These are phyloP conservation scores for Hygrocybe punicea DNA, from an alignment of 768 basidiomycete species.

Conservation along the genomic window DNA sequence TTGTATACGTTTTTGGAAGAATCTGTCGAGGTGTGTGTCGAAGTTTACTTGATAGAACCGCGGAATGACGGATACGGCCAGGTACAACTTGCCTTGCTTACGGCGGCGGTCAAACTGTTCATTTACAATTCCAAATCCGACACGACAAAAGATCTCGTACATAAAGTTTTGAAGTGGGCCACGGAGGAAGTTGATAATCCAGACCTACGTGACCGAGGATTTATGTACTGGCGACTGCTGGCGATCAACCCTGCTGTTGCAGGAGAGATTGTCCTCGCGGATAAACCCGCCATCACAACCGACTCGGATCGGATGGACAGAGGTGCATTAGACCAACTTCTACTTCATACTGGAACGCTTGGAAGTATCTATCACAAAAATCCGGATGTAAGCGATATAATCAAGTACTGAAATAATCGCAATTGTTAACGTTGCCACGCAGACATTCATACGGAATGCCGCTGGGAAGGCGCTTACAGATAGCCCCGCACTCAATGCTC, in stretches of 20 bases:
- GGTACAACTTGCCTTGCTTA: conserved; percentile 94
- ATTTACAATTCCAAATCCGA: conserved; percentile 83
- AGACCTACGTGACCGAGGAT: conserved; percentile 93
- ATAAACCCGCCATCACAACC: conserved; percentile 96
- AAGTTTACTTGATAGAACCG: background rate
- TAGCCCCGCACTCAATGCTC: conserved; percentile 83
- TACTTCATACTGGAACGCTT: conserved; percentile 90
- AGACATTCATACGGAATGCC: conserved; percentile 94
- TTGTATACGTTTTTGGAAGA: conserved; percentile 88
- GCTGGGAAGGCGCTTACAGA: conserved; percentile 78
- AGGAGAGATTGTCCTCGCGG: conserved; percentile 83
- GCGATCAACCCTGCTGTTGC: conserved; percentile 89
- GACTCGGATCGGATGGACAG: conserved; percentile 98
- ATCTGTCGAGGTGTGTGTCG: conserved; percentile 74
- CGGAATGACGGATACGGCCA: conserved; percentile 28
- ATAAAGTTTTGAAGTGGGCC: conserved; percentile 94
- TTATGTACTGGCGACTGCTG: conserved; percentile 99
- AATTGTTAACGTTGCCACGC: conserved; percentile 3
- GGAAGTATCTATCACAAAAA: conserved; percentile 98
- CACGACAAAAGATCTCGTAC: conserved; percentile 82
- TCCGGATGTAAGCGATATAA: conserved; percentile 60
- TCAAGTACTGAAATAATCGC: background rate
- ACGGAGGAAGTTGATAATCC: conserved; percentile 99
- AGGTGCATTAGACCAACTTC: conserved; percentile 88
- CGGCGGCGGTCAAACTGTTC: conserved; percentile 94